Evolutionary conservation across 768 basidiomycete species (phyloP), one percentile per base, ranked within the genome.

Genomic region (Kwoniella europaea): DNA sequence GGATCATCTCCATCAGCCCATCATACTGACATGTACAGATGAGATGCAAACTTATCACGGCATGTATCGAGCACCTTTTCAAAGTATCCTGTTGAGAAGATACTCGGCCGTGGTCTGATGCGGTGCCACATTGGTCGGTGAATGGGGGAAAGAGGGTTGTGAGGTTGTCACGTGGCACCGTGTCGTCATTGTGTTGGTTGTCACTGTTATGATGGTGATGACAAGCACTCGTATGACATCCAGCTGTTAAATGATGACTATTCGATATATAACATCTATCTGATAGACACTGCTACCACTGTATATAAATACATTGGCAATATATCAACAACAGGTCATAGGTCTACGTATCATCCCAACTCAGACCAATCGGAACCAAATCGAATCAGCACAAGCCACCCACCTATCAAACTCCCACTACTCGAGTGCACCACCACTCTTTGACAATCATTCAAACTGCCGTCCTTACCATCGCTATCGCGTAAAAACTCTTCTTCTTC

Each of bases 401-500:
- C 20, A 61, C 18, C 35, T 9, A 61, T 43, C 35, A 61, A 12
- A n/a, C 16, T 41, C 27, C 27, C 24, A 22, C n/a, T 15, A 41
- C 35, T 41, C 22, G 12, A 12, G 13, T 59, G n/a, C 27, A 29
- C 0, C 1, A 13, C n/a, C 29, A 42, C 9, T 44, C 41, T 29
- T 29, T 15, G 22, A 53, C n/a, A 24, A n/a, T 43, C 46, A 65
- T 65, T 18, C 63, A 65, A 65, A 55, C 15, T 65, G 53, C 53
- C 63, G 29, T 65, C 63, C 27, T 42, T 55, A 27, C 43, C 62
- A 41, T 16, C 15, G 22, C 52, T 65, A 4, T 56, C 65, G 5
- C 41, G 42, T 50, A n/a, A 29, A 18, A 58, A 59, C n/a, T 58
- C 59, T 52, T 55, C 50, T 60, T 16, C 58, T 18, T 50, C 46